Conservation (phyloP, 345 rosid genomes). For the Sisymbrium altissimum region DNA sequence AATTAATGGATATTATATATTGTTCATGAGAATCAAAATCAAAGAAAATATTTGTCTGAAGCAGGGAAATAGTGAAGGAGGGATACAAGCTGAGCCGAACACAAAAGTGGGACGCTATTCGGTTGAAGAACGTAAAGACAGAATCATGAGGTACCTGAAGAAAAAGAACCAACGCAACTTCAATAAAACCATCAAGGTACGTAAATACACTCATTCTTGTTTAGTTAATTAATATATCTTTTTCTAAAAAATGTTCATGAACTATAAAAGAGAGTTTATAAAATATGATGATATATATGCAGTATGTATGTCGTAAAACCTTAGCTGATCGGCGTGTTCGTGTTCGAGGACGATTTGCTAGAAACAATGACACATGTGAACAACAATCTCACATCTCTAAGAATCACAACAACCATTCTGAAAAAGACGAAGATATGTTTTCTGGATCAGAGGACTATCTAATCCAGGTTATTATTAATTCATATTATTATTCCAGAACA, state of each 20-base stretch:
- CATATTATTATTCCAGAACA: neutral
- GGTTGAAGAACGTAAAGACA: conserved; percentile 80
- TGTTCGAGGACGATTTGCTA: conserved; percentile 85
- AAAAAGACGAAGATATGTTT: conserved; percentile 42
- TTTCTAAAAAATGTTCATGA: neutral
- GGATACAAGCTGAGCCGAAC: conserved; percentile 40
- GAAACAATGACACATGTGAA: conserved; percentile 61
- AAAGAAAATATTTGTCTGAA: neutral
- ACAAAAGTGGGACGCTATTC: conserved; percentile 69
- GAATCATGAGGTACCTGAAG: conserved; percentile 78
- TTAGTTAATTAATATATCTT: neutral
- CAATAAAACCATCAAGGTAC: conserved; percentile 88
- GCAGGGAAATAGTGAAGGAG: conserved; percentile 45
- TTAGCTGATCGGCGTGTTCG: conserved; percentile 88
- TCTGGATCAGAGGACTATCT: conserved; percentile 33
- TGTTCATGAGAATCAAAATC: neutral
- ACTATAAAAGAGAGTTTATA: neutral
- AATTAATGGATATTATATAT: neutral
- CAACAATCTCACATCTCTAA: conserved; percentile 46
- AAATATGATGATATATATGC: conserved; percentile 1
- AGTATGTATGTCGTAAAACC: conserved; percentile 94
- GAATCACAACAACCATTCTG: conserved; percentile 34
- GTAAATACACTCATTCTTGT: neutral
- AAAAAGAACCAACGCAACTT: conserved; percentile 92
- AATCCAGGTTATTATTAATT: conserved; percentile 36